phyloP scores from a whole-genome alignment of 2,329 filamentous ascomycete genomes.

The Penicillium rolfsii region DNA sequence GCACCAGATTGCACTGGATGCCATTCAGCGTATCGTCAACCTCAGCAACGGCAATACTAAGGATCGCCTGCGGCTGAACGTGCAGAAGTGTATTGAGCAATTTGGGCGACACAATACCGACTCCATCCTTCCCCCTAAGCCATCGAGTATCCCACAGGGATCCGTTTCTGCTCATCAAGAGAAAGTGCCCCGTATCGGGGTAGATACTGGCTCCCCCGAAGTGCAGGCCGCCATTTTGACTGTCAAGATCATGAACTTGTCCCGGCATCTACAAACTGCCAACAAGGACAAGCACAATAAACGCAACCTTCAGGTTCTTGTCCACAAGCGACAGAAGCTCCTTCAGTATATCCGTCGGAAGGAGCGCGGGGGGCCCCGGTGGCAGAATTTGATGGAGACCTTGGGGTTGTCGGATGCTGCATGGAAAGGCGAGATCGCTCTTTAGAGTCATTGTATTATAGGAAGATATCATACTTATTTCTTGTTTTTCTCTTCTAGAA shows the following conservation, averaged over 20 bases:
- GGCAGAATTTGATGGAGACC: conserved; percentile 81
- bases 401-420: conserved; percentile 85
- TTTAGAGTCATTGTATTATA: conserved; percentile 53
- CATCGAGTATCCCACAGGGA: conserved; percentile 47
- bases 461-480: conserved; percentile 3
- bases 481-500: not conserved
- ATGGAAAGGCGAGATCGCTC: conserved; percentile 85
- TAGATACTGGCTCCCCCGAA: conserved; percentile 92
- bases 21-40: conserved; percentile 76
- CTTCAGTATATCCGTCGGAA: conserved; percentile 83
- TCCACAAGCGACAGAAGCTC: conserved; percentile 87
- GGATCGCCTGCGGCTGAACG: conserved; percentile 79
- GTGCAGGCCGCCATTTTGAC: conserved; percentile 98
- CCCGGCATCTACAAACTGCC: conserved; percentile 68
- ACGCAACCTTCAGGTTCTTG: conserved; percentile 80
- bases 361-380: conserved; percentile 88
- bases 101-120: conserved; percentile 95
- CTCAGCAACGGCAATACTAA: conserved; percentile 76
- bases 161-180: conserved; percentile 41
- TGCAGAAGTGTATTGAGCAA: conserved; percentile 78
- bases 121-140: conserved; percentile 64
- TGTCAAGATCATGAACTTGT: conserved; percentile 83
- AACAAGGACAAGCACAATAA: conserved; percentile 94
- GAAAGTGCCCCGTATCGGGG: conserved; percentile 72
- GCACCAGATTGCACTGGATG: conserved; percentile 72